Evolutionary conservation across 768 basidiomycete genomes (phyloP), one percentile per base, ranked within the genome.

Genomic region (Scleroderma citrinum): DNA sequence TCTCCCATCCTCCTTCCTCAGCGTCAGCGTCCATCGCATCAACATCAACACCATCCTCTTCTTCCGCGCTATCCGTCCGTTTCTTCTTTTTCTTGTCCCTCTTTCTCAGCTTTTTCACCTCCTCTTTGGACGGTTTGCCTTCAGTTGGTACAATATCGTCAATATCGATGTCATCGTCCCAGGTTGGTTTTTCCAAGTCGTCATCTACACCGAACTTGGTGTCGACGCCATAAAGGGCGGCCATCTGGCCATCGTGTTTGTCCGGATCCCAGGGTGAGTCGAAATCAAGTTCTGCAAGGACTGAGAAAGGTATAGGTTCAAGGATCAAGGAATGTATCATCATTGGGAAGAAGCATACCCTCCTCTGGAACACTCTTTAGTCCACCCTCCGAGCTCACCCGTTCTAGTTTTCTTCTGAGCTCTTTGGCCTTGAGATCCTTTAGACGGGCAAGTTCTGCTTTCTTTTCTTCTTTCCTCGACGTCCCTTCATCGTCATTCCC

Each of bases 251-350:
- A 55, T 96, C 92, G 60, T 96, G 90, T 48, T 80, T 78, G 11
- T 76, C 81, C 12, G 91, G 86, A 58, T 97, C 92, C 87, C 91
- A 98, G 39, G 97, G 93, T 1, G 82, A 90, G 11, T 98, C 93
- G 6, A 99, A 69, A 57, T 95, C 91, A 3, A 95, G 73, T 36
- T 77, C 79, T 46, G 76, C 70, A 44, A 92, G 65, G 3, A 80
- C 88, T 82, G 56, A 49, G 49, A 16, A 48, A 43, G 13, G 7
- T 40, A 16, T 10, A 20, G 14, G 5, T 42, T 17, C 32, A 24
- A 17, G n/a, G 17, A n/a, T 47, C 23, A n/a, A 10, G 26, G 8
- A 8, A 42, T 7, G 20, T 39, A 17, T 39, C 23, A 24, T 32
- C 30, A 6, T 23, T n/a, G 14, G 32, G 35, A 21, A n/a, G 17